Base-by-base conservation (phyloP, 257 asterid species). In the Solanum sitiens region DNA sequence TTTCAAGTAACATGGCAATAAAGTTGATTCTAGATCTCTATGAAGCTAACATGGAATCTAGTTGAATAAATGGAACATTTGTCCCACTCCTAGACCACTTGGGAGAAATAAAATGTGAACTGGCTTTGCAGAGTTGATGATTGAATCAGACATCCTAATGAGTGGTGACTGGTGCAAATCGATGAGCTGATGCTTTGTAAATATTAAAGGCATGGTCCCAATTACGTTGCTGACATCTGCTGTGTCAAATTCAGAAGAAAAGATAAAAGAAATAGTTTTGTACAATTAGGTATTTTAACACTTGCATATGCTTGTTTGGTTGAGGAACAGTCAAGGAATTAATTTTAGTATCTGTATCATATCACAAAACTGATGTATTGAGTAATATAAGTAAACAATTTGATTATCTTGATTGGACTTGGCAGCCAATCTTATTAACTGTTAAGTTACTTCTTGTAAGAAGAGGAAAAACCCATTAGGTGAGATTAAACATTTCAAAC, bases 101-200 rank as follows among this genome's bases (percentile, higher is more conserved):
- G 93, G 90, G 80, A 88, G 72, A 72, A 89, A 76, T 33, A 88
- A 91, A 61, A 89, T 68, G 89, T 89, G 90, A 83, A 89, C 74
- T 25, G 20, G 70, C 61, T 82, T 30, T 15, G 70, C 35, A 16
- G 45, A 18, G 45, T 72, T 72, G 70, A 50, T 27, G 30, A 50
- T 82, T 13, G 86, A 27, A 45, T 82, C 70, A 82, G 65, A 50
- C 39, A 82, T 82, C 42, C 6, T 59, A 11, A 82, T 33, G 39
- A 33, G 9, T 32, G n/a, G 50, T 33, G 39, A 33, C 15, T 32
- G n/a, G 47, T 80, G 40, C 56, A 80, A 4, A 45, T 32, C n/a
- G 12, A 47, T 80, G 15, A 80, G n/a, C 67, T 45, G 47, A 42
- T 80, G 68, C 7, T 80, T 80, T 80, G 32, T 80, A 32, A 45